A percentile compares a stretch with the other conserved stretches of the same genome.
Conservation (phyloP, 169 alveolate genomes). For the Plasmodium berghei region DNA sequence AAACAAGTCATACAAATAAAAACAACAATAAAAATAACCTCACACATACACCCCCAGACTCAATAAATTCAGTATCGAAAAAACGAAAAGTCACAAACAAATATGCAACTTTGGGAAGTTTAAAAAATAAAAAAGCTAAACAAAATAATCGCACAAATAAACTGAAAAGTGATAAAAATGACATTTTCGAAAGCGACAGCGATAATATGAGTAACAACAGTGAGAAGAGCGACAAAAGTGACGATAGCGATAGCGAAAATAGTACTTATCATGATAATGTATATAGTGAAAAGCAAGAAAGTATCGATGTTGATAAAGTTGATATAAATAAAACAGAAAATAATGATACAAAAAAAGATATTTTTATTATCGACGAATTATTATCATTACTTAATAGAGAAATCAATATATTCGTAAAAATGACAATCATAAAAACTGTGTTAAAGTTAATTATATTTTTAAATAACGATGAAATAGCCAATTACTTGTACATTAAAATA, state of each 20-base stretch:
- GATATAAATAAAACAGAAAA: not conserved
- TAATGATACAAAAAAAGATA: slow-evolving; percentile 3
- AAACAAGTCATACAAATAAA: not conserved
- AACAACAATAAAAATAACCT: not conserved
- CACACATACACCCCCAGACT: not conserved
- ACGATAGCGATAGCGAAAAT: not conserved
- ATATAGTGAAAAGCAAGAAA: not conserved
- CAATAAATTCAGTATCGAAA: not conserved
- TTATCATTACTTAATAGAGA: slow-evolving; percentile 33
- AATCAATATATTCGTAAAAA: slow-evolving; percentile 26
- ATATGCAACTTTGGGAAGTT: not conserved
- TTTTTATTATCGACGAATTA: slow-evolving; percentile 61
- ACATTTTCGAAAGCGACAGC: slow-evolving; percentile 58
- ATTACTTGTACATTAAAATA: slow-evolving; percentile 5
- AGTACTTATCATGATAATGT: not conserved
- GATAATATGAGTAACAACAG: slow-evolving; percentile 22
- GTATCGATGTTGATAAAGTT: not conserved
- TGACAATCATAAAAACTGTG: slow-evolving; percentile 33
- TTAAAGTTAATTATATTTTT: slow-evolving; percentile 32
- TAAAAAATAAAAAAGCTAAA: not conserved
- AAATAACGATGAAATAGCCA: slow-evolving; percentile 19
- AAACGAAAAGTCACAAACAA: not conserved
- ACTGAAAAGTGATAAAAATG: not conserved
- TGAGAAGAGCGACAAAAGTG: not conserved
- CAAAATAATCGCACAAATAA: not conserved